Conservation (phyloP, 805 yeast genomes). For the Ogataea methanolica region DNA sequence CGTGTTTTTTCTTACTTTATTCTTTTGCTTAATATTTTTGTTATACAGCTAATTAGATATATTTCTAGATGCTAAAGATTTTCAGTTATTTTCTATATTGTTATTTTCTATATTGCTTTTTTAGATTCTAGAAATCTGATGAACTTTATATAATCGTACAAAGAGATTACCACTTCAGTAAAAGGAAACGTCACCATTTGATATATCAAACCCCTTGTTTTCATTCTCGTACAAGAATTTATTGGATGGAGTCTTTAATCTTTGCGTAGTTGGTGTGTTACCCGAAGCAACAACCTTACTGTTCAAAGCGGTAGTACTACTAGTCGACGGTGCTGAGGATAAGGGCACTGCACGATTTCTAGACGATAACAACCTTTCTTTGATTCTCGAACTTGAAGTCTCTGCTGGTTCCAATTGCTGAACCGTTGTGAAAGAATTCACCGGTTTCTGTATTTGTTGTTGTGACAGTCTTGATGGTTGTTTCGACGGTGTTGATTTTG, state of each 20-base stretch:
- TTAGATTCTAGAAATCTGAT: no score
- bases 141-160: no score
- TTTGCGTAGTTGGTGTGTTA: slow-evolving; percentile 1
- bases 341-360: slow-evolving; percentile 5
- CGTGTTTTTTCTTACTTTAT: no score
- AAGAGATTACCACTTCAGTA: slow-evolving; percentile 4
- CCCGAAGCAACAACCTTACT: background rate
- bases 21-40: no score
- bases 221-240: slow-evolving; percentile 17
- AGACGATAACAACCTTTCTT: slow-evolving; percentile 13
- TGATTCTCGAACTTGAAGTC: slow-evolving; percentile 7
- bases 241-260: slow-evolving; percentile 15
- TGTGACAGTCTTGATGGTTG: background rate
- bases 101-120: no score
- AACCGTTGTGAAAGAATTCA: no score
- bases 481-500: slow-evolving; percentile 2
- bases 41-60: no score
- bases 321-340: background rate
- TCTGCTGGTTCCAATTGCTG: background rate
- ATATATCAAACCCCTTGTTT: slow-evolving; percentile 12
- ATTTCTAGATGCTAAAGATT: no score
- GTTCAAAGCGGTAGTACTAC: background rate
- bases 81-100: no score
- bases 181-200: slow-evolving; percentile 13
- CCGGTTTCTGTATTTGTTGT: background rate